Evolutionary conservation across 345 rosid species (phyloP).

Genomic region (Litchi chinensis): DNA sequence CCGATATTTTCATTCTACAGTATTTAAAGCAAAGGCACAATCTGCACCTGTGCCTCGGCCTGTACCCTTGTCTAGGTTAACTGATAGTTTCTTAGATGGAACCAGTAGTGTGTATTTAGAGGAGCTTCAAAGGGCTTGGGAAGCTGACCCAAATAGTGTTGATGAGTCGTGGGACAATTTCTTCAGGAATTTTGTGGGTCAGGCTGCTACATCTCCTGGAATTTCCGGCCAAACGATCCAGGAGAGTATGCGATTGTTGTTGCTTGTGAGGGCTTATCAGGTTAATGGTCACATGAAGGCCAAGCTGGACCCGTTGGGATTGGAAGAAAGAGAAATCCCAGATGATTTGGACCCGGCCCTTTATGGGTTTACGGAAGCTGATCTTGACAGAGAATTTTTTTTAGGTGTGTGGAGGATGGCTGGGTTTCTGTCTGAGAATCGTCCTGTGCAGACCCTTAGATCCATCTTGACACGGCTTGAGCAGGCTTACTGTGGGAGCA

Average conservation of each 20-base stretch:
- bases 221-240: slow-evolving; percentile 87
- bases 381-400: slow-evolving; percentile 79
- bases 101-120: slow-evolving; percentile 81
- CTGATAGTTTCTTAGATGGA: slow-evolving; percentile 79
- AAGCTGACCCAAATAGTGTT: slow-evolving; percentile 69
- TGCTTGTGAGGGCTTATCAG: slow-evolving; percentile 82
- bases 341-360: slow-evolving; percentile 69
- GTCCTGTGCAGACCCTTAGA: slow-evolving; percentile 80
- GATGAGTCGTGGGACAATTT: slow-evolving; percentile 92
- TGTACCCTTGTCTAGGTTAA: slow-evolving; percentile 73
- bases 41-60: slow-evolving; percentile 76
- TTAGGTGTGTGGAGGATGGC: slow-evolving; percentile 82
- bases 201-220: slow-evolving; percentile 69
- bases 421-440: slow-evolving; percentile 82
- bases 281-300: slow-evolving; percentile 92
- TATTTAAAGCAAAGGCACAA: slow-evolving; percentile 55
- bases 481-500: slow-evolving; percentile 86
- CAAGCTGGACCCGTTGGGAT: slow-evolving; percentile 68
- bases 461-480: slow-evolving; percentile 73
- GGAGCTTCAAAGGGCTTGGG: slow-evolving; percentile 83
- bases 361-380: slow-evolving; percentile 70
- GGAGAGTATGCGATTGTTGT: slow-evolving; percentile 82
- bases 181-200: slow-evolving; percentile 79
- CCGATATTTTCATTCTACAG: slow-evolving; percentile 54
- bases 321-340: slow-evolving; percentile 71